These are phyloP conservation scores for Metschnikowia chrysomelidarum DNA, from an alignment of 805 yeast species.

Conservation along the genomic window DNA sequence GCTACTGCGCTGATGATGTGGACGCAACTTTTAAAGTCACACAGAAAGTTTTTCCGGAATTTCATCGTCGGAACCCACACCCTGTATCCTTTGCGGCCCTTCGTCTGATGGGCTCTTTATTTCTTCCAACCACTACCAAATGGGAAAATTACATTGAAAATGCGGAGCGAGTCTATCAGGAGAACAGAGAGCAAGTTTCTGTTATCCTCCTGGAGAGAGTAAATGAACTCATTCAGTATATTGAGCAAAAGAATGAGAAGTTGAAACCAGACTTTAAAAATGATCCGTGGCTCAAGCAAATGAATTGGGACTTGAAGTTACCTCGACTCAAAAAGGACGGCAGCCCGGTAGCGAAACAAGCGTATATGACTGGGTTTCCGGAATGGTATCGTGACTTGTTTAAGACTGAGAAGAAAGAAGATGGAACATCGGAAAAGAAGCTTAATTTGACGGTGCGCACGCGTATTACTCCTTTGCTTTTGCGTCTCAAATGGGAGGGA, in stretches of 20 bases:
- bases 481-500: conserved; percentile 82
- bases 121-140: conserved; percentile 69
- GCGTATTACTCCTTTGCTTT: conserved; percentile 70
- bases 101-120: conserved; percentile 65
- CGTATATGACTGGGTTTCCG: conserved; percentile 84
- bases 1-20: conserved; percentile 87
- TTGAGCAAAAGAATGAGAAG: conserved; percentile 34
- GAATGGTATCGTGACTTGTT: conserved; percentile 79
- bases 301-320: conserved; percentile 79
- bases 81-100: conserved; percentile 93
- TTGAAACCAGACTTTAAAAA: conserved; percentile 33
- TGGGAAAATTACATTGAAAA: conserved; percentile 74
- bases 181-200: conserved; percentile 55
- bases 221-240: conserved; percentile 47
- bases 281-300: conserved; percentile 90
- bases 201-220: conserved; percentile 59
- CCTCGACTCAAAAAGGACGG: conserved; percentile 66
- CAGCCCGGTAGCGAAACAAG: conserved; percentile 63
- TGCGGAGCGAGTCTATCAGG: conserved; percentile 67
- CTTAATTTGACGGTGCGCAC: conserved; percentile 69
- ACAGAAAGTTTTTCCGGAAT: conserved; percentile 65
- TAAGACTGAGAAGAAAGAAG: conserved; percentile 32
- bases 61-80: conserved; percentile 73
- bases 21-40: conserved; percentile 69
- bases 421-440: conserved; percentile 31